Percentiles rank a stretch among this genome's conserved stretches.
phyloP scores from a whole-genome alignment of 2,329 filamentous ascomycete species.

The Colletotrichum karsti region DNA sequence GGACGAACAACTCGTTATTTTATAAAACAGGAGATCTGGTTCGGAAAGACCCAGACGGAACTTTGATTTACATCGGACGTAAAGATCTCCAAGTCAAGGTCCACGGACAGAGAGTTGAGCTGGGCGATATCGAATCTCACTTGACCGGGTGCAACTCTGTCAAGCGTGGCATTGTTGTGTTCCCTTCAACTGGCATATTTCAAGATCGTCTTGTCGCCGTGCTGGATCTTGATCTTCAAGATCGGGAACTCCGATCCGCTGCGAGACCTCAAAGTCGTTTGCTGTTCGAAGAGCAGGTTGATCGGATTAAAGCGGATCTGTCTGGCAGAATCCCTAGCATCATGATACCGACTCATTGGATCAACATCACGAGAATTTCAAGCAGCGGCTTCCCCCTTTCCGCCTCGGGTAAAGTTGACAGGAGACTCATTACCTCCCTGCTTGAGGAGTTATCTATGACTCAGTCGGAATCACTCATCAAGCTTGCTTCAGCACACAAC shows the following conservation, averaged over 20 bases:
- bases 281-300: neutral
- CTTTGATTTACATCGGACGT: conserved; percentile 26
- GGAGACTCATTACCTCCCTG: neutral
- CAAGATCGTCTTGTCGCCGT: neutral
- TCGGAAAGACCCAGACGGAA: conserved; percentile 10
- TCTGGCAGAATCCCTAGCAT: neutral
- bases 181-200: neutral
- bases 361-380: neutral
- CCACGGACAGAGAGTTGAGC: conserved; percentile 33
- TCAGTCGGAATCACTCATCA: neutral
- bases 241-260: too few relatives aligned
- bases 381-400: neutral
- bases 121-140: conserved; percentile 32
- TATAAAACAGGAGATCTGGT: conserved; percentile 56
- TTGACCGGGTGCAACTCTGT: neutral
- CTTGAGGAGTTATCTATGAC: neutral
- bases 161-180: neutral
- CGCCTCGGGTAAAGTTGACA: neutral
- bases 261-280: too few relatives aligned
- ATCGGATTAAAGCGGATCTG: neutral
- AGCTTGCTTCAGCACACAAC: fast-evolving
- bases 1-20: conserved; percentile 34
- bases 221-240: neutral
- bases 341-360: conserved; percentile 12
- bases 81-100: conserved; percentile 35